These are phyloP conservation scores for Kodamaea leandrae DNA, from an alignment of 805 yeast species.

Conservation along the genomic window DNA sequence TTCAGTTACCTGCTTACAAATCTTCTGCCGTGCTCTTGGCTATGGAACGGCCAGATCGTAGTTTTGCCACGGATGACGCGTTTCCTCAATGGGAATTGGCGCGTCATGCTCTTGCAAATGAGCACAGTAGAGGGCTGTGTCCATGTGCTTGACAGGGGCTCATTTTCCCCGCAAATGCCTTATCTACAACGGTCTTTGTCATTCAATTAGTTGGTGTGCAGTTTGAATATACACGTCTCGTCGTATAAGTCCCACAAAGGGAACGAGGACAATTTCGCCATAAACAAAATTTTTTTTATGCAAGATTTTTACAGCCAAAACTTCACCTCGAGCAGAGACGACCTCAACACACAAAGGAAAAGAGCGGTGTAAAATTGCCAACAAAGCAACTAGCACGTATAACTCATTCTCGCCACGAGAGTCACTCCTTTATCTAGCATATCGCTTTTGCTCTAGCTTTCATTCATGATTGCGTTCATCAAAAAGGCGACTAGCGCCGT, in stretches of 20 bases:
- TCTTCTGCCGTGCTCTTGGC: too few relatives aligned
- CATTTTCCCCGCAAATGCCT: too few relatives aligned
- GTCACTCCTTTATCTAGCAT: background rate
- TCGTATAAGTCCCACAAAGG: constrained; percentile 3
- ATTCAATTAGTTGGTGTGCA: too few relatives aligned
- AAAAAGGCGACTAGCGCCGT: constrained; percentile 36
- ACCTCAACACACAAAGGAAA: background rate
- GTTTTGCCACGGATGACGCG: too few relatives aligned
- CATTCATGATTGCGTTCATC: constrained; percentile 16
- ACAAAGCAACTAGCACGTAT: background rate
- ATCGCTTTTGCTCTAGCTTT: too few relatives aligned
- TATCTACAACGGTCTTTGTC: too few relatives aligned
- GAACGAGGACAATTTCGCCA: constrained; percentile 1
- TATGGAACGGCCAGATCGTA: too few relatives aligned
- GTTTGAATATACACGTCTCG: background rate
- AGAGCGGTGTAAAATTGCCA: background rate
- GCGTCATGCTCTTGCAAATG: too few relatives aligned
- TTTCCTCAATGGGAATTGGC: too few relatives aligned
- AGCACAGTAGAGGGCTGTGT: too few relatives aligned
- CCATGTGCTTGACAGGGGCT: too few relatives aligned
- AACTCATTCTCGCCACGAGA: background rate
- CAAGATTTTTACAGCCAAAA: constrained; percentile 5
- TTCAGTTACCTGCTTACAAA: too few relatives aligned
- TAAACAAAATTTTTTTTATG: background rate
- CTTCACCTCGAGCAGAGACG: constrained; percentile 2